Conservation (phyloP, 768 basidiomycete genomes). For the Boletus sp. region DNA sequence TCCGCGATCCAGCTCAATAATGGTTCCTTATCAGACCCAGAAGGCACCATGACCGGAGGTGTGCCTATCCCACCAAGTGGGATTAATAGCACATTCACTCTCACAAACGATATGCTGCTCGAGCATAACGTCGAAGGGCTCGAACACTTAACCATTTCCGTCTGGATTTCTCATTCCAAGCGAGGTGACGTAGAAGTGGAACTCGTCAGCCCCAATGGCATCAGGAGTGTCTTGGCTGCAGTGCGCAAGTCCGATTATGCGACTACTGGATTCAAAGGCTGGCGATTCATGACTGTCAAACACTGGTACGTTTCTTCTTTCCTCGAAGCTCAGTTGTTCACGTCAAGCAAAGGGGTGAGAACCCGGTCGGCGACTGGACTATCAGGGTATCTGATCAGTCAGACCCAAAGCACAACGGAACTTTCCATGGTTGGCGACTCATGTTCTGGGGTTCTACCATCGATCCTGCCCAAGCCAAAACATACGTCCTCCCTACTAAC, state of each 20-base stretch:
- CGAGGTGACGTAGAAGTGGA: conserved; percentile 95
- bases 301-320: conserved; percentile 67
- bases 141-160: conserved; percentile 89
- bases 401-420: conserved; percentile 54
- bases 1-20: conserved; percentile 65
- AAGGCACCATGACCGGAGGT: conserved; percentile 58
- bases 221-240: conserved; percentile 81
- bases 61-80: conserved; percentile 65
- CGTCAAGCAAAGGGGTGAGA: conserved; percentile 71
- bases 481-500: conserved; percentile 57
- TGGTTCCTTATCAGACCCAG: conserved; percentile 49
- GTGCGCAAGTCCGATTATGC: conserved; percentile 64
- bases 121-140: conserved; percentile 80
- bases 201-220: conserved; percentile 77
- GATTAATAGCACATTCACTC: conserved; percentile 57
- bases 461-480: conserved; percentile 63
- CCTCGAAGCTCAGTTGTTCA: conserved; percentile 15
- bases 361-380: conserved; percentile 88
- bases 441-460: conserved; percentile 87
- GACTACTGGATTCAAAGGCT: conserved; percentile 77
- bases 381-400: conserved; percentile 81
- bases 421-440: conserved; percentile 90
- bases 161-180: conserved; percentile 87
- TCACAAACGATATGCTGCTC: conserved; percentile 65
- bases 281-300: conserved; percentile 98